Evolutionary conservation across 805 yeast species (phyloP), one percentile per base, ranked within the genome.

Genomic region (Monosporozyma aquatica): DNA sequence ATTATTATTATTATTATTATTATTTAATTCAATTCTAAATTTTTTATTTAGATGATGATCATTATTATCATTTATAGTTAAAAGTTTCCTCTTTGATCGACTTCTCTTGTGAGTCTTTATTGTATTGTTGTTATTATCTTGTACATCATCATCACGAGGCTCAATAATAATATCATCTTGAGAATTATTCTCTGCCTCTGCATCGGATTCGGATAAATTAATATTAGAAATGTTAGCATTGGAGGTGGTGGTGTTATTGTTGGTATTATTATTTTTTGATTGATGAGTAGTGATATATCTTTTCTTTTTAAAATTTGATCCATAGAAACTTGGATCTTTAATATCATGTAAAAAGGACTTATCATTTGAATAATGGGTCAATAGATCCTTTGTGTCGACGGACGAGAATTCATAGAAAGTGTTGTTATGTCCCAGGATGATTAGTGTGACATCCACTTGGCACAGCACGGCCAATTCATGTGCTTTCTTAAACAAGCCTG

Each of bases 391-490:
- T 1, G 87, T 71, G 48, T 80, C 79, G n/a, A 80, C 80, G 6
- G 92, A 78, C 5, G 87, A 75, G 56, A 80, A 90, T 65, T 90
- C 95, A 59, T 83, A 89, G 23, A 87, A 74, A 54, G 82, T 83
- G 55, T 87, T 79, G 61, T 80, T 87, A 51, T 77, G 77, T 8
- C 95, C 95, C 33, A 87, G 69, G 20, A 90, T 87, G 15, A 90
- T 76, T 22, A 90, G 92, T 1, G 97, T 94, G 28, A 92, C 70
- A 58, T 90, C 97, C 6, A 87, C 95, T 48, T 86, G 90, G 62
- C 97, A 90, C 32, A 90, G 70, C 10, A 92, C 90, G 0, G 96
- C 80, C 42, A 92, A 50, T 47, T 70, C 74, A 42, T 69, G 74
- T 5, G 74, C 74, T 48, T 70, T 70, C 56, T 83, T 83, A 64